Base-by-base conservation (phyloP, 2,329 filamentous ascomycete genomes). In the Fusarium floridanum region DNA sequence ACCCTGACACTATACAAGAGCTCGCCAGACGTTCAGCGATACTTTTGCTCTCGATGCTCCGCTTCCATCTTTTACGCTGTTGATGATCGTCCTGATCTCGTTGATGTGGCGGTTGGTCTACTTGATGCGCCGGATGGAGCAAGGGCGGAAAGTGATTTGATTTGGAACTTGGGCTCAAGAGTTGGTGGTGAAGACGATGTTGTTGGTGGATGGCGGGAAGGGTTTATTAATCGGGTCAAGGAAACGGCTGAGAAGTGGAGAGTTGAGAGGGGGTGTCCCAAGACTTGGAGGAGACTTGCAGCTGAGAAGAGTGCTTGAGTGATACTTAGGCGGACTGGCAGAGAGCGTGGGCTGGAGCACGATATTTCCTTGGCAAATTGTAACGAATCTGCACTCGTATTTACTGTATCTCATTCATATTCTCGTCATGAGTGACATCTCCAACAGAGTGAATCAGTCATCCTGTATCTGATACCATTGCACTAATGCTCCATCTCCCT, bases 31-130 rank as follows among this genome's bases (percentile, higher is more conserved):
- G 84, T 87, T 1, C 82, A 86, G 65, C 79, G 87, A 2, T 88
- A 87, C 68, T 88, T 86, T 68, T 89, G 87, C 77, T 82, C 82
- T 0, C 80, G 71, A 2, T 89, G 87, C 77, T 86, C 86, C 0
- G 86, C 87, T 0, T 79, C 73, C 12, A 80, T 88, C 0, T 88
- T 89, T 64, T 89, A 86, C 66, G 81, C 83, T 0, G 76, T 76
- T 0, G 83, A 86, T 17, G 76, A 81, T 5, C 78, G 84, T 2
- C 80, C 83, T 0, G 79, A 84, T 1, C 69, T 85, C 9, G 78
- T 88, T 1, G 85, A 88, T 53, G 65, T 89, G 1, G 83, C 85
- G 0, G 71, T 87, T 4, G 87, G 86, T 0, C 66, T 88, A 5
- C 62, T 89, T 3, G 78, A 84, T n/a, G 78, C 84, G 0, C 80